Percentiles rank a stretch among this genome's conserved stretches.
These are phyloP conservation scores for Sporopachydermia quercuum DNA, from an alignment of 805 yeast species.

Conservation along the genomic window DNA sequence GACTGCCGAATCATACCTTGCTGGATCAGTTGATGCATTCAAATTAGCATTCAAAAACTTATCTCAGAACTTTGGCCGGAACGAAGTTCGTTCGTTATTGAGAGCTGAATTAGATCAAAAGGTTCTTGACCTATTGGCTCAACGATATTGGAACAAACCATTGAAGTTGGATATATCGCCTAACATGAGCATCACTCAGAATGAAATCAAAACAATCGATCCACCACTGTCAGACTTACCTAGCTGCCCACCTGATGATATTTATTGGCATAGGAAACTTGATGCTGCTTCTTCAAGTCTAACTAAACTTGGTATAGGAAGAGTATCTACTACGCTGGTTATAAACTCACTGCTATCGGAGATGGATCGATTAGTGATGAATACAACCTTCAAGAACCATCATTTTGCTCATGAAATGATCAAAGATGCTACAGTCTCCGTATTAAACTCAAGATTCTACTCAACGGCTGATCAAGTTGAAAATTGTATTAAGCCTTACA, in stretches of 20 bases:
- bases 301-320: slow-evolving; percentile 88
- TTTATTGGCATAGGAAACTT: slow-evolving; percentile 76
- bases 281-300: slow-evolving; percentile 73
- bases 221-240: slow-evolving; percentile 43
- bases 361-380: slow-evolving; percentile 55
- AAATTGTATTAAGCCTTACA: slow-evolving; percentile 94
- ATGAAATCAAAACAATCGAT: slow-evolving; percentile 19
- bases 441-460: slow-evolving; percentile 62
- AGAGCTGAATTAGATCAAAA: slow-evolving; percentile 80
- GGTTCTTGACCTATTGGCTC: slow-evolving; percentile 75
- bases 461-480: slow-evolving; percentile 98
- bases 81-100: slow-evolving; percentile 63
- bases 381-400: slow-evolving; percentile 67
- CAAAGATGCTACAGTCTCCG: slow-evolving; percentile 70
- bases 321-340: slow-evolving; percentile 70
- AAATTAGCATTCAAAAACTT: slow-evolving; percentile 80
- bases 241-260: slow-evolving; percentile 45
- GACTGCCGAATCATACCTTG: slow-evolving; percentile 88
- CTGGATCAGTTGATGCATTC: slow-evolving; percentile 78
- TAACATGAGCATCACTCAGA: slow-evolving; percentile 5
- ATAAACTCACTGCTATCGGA: slow-evolving; percentile 71
- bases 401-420: slow-evolving; percentile 77
- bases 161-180: slow-evolving; percentile 13
- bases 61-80: slow-evolving; percentile 67
- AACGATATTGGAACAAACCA: slow-evolving; percentile 81